Percentiles rank a stretch among this genome's conserved stretches.
Conservation (phyloP, 116 monocot species). For the Zostera marina region DNA sequence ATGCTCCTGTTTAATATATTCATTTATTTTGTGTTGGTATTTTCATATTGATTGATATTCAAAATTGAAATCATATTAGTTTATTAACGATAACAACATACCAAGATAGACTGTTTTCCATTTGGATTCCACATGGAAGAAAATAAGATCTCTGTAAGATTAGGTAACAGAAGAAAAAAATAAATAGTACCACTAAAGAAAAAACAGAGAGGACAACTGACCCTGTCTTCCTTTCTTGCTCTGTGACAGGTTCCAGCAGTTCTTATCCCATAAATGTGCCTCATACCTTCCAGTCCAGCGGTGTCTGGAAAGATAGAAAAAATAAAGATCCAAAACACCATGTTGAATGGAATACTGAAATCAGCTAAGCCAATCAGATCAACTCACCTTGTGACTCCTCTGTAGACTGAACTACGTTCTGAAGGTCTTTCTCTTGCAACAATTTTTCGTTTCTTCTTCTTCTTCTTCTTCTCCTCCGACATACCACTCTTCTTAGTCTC, state of each 20-base stretch:
- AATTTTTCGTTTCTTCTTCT: constrained; percentile 47
- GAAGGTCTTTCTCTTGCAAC: constrained; percentile 42
- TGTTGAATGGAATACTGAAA: neutral
- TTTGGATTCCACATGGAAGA: neutral
- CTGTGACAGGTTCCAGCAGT: constrained; percentile 26
- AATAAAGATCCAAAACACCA: neutral
- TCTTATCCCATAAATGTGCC: constrained; percentile 87
- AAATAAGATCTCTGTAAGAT: too few species aligned
- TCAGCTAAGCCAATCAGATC: neutral
- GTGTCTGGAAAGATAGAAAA: constrained; percentile 21
- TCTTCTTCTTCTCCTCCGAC: constrained; percentile 54
- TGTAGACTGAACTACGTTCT: constrained; percentile 62
- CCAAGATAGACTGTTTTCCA: constrained; percentile 76
- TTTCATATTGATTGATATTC: too few species aligned
- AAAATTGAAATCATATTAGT: neutral
- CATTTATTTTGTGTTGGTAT: too few species aligned
- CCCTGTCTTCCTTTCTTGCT: constrained; percentile 3
- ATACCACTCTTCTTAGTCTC: neutral
- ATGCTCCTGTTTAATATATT: constrained; percentile 32
- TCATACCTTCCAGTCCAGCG: constrained; percentile 78
- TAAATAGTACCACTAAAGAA: neutral
- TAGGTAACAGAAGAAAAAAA: too few species aligned
- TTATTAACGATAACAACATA: constrained; percentile 12
- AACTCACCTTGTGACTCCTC: constrained; percentile 80
- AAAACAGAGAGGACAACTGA: neutral